Base-by-base conservation (phyloP, 495 filamentous ascomycete species). In the Choiromyces venosus region DNA sequence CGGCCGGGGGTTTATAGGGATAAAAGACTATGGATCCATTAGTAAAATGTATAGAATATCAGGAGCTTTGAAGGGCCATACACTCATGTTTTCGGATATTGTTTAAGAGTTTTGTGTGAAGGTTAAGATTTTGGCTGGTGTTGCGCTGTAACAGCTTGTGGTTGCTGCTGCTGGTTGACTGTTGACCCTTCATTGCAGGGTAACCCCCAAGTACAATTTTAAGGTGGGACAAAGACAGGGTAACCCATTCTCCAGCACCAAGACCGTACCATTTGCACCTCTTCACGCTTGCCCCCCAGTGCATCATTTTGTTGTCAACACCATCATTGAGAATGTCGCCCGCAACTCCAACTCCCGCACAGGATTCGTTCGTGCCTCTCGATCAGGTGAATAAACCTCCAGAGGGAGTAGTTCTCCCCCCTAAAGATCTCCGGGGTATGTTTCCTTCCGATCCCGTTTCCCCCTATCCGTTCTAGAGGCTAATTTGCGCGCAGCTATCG, bases 1-100 rank as follows among this genome's bases (percentile, higher is more conserved):
- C 4, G 93, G 93, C 81, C 92, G 91, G 72, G 93, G 93, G 85
- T 96, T 97, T 78, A 97, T 85, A 37, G 93, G 93, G 82, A 93
- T 88, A 83, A 94, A 91, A 52, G n/a, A 38, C 74, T 79, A 18
- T 56, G 46, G 19, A 44, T 88, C 40, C 39, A 37, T n/a, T 68
- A 64, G 71, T 61, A 76, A 71, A 40, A 61, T 33, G 42, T 2
- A 61, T 29, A 44, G 46, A 21, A 12, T 25, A n/a, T n/a, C 35
- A n/a, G 37, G n/a, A 56, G 25, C 10, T 29, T 25, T 38, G 38
- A 7, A 37, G 71, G 35, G 38, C 36, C 71, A 66, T 80, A 80
- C 79, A 75, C 78, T 80, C 79, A 80, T 80, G 67, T 16, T 67
- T n/a, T 66, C 42, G 42, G 67, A 66, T n/a, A 38, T 61, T 61